A percentile compares a stretch with the other conserved stretches of the same genome.
Evolutionary conservation across 768 basidiomycete genomes (phyloP).

Genomic region (Rhodosporidiobolus odoratus): DNA sequence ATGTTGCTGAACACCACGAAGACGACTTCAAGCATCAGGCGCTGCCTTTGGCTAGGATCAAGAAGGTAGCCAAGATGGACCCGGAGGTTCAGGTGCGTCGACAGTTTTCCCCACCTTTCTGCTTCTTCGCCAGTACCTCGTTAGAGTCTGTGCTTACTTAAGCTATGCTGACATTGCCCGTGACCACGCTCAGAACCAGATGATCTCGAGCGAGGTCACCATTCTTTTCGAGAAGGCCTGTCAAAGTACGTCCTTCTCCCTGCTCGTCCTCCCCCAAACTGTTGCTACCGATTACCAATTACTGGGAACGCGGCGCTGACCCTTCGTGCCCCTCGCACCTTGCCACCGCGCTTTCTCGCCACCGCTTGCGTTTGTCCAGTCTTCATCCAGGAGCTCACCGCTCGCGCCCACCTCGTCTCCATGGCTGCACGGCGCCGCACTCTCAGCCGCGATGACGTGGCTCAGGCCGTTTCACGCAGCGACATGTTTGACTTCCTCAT

Average conservation of each 20-base stretch:
- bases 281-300: not conserved
- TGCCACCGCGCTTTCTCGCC: not conserved
- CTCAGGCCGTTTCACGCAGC: conserved; percentile 81
- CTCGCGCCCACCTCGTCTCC: conserved; percentile 61
- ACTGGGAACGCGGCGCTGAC: not conserved
- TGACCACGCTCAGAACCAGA: conserved; percentile 52
- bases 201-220: conserved; percentile 98
- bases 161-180: not conserved
- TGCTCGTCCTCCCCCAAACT: not conserved
- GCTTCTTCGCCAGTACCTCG: too few species aligned
- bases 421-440: conserved; percentile 34
- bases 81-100: conserved; percentile 82
- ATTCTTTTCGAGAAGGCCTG: conserved; percentile 97
- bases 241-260: conserved; percentile 69
- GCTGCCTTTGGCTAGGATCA: conserved; percentile 87
- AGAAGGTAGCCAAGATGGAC: conserved; percentile 97
- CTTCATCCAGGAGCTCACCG: conserved; percentile 95
- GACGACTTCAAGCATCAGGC: conserved; percentile 57
- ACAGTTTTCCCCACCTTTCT: not conserved
- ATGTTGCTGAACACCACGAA: conserved; percentile 35
- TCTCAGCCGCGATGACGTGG: conserved; percentile 50
- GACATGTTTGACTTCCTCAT: conserved; percentile 96
- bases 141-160: too few species aligned
- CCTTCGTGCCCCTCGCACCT: conserved; percentile 1
- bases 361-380: conserved; percentile 52